Evolutionary conservation across 768 basidiomycete species (phyloP).

Genomic region (Cystofilobasidium macerans): DNA sequence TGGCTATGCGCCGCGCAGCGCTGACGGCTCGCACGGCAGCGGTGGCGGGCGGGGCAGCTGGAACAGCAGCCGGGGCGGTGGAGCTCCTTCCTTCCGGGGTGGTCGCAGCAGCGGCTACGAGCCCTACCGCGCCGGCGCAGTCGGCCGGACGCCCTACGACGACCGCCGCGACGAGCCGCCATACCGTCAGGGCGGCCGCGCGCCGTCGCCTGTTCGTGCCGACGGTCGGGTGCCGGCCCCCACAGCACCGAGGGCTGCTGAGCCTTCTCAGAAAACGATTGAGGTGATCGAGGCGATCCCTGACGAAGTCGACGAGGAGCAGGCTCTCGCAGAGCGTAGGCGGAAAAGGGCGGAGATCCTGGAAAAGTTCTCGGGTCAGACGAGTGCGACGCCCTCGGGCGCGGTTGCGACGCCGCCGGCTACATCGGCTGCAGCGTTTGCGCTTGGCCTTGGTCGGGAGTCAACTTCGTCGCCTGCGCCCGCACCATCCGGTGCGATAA

Average conservation of each 20-base stretch:
- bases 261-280: neutral
- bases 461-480: neutral
- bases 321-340: slow-evolving; percentile 20
- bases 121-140: neutral
- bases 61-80: neutral
- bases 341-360: slow-evolving; percentile 21
- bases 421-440: neutral
- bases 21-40: neutral
- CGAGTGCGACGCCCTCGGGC: slow-evolving; percentile 6
- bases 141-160: neutral
- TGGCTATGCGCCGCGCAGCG: neutral
- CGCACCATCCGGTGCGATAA: neutral
- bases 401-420: neutral
- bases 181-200: neutral
- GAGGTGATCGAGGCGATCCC: slow-evolving; percentile 21
- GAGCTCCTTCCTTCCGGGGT: neutral
- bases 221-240: too few relatives aligned
- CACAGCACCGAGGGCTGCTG: neutral
- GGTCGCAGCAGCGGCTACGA: neutral
- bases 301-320: slow-evolving; percentile 23
- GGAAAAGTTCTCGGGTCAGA: slow-evolving; percentile 7
- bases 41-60: neutral
- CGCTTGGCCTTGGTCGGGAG: neutral
- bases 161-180: neutral
- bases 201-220: too few relatives aligned